Conservation (phyloP, 176 grass and related monocot genomes). For the Alopecurus myosuroides region DNA sequence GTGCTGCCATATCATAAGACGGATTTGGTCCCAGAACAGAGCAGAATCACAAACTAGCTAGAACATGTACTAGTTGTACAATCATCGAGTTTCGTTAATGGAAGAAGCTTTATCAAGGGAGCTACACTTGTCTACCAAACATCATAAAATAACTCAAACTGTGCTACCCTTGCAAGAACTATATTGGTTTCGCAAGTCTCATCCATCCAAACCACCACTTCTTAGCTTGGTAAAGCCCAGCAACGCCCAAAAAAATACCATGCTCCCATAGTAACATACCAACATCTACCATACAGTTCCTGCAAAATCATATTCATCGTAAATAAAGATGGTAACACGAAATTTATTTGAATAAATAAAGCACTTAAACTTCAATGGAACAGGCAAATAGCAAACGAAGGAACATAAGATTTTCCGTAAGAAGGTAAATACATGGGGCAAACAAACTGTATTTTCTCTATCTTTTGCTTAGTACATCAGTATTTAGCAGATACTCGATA, state of each 20-base stretch:
- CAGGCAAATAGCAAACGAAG: not conserved
- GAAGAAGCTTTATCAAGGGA: not conserved
- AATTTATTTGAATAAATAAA: not conserved
- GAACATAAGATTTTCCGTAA: not conserved
- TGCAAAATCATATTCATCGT: constrained; percentile 24
- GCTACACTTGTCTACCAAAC: constrained; percentile 6
- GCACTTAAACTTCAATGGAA: not conserved
- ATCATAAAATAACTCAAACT: constrained; percentile 4
- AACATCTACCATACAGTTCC: not conserved
- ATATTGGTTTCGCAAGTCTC: not conserved
- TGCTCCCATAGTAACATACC: constrained; percentile 13
- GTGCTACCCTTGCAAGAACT: not conserved
- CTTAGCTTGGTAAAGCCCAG: constrained; percentile 8
- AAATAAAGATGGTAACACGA: not conserved
- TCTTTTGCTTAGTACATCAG: not conserved
- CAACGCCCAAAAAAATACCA: not conserved
- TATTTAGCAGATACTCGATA: not conserved
- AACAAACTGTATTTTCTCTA: not conserved
- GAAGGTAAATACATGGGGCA: not conserved
- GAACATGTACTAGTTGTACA: not conserved
- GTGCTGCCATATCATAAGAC: not conserved
- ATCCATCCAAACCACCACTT: not conserved
- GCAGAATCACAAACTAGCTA: constrained; percentile 12
- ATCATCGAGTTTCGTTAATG: not conserved
- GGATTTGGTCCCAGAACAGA: not conserved